These are phyloP conservation scores for Leptographium wingfieldii DNA, from an alignment of 2,329 filamentous ascomycete species.

Conservation along the genomic window DNA sequence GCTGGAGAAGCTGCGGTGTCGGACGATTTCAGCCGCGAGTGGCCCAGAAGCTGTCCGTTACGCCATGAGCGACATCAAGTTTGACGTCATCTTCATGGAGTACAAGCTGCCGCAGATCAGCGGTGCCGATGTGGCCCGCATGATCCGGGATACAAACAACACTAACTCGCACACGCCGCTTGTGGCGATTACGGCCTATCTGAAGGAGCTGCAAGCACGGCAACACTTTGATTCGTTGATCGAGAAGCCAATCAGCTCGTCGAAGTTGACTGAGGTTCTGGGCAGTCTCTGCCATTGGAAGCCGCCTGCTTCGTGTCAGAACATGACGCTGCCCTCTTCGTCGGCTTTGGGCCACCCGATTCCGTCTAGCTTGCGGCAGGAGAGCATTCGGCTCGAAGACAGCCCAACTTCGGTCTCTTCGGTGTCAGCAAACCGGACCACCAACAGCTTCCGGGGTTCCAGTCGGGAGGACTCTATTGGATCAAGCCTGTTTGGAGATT, in stretches of 20 bases:
- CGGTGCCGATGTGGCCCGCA: slow-evolving; percentile 87
- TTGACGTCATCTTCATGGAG: slow-evolving; percentile 97
- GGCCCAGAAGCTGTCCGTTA: slow-evolving; percentile 87
- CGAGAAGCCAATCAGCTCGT: slow-evolving; percentile 89
- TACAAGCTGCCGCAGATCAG: slow-evolving; percentile 92
- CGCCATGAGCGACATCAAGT: slow-evolving; percentile 93
- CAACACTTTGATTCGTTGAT: slow-evolving; percentile 94
- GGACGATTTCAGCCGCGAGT: slow-evolving; percentile 82
- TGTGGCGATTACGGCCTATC: slow-evolving; percentile 88
- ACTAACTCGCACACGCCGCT: slow-evolving; percentile 90
- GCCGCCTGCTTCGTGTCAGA: slow-evolving; percentile 44
- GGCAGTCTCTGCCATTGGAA: slow-evolving; percentile 90
- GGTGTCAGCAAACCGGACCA: slow-evolving; percentile 53
- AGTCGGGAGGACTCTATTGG: slow-evolving; percentile 82
- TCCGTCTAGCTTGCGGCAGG: slow-evolving; percentile 52
- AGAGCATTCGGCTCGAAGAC: slow-evolving; percentile 54
- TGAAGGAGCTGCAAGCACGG: slow-evolving; percentile 91
- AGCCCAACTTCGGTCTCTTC: slow-evolving; percentile 76
- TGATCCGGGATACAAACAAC: slow-evolving; percentile 96
- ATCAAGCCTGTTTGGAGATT: slow-evolving; percentile 78
- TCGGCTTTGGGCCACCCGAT: slow-evolving; percentile 43
- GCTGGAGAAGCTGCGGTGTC: slow-evolving; percentile 86
- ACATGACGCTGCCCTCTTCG: slow-evolving; percentile 25
- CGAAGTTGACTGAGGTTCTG: slow-evolving; percentile 80
- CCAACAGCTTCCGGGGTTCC: slow-evolving; percentile 64